Conservation (phyloP, 345 rosid species). For the Dipteronia sinensis region DNA sequence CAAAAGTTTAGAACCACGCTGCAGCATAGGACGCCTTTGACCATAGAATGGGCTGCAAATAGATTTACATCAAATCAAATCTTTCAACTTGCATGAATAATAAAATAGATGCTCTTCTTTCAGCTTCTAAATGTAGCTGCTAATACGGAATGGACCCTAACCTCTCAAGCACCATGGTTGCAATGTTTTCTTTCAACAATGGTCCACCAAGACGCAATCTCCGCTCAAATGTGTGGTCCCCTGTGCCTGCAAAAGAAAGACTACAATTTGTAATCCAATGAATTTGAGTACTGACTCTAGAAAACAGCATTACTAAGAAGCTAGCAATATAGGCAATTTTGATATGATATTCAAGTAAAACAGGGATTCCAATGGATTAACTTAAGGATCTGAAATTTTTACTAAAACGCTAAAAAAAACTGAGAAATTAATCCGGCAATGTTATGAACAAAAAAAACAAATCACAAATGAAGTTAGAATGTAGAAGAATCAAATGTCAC, state of each 20-base stretch:
- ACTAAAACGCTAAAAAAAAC: background rate
- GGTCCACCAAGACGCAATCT: constrained; percentile 96
- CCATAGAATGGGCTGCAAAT: constrained; percentile 95
- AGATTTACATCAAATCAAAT: constrained; percentile 36
- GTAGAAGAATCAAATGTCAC: background rate
- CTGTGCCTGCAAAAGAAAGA: constrained; percentile 69
- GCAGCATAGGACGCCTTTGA: constrained; percentile 84
- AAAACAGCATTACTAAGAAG: background rate
- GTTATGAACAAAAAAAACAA: background rate
- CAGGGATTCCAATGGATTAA: background rate
- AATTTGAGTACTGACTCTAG: background rate
- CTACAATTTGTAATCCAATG: constrained; percentile 7
- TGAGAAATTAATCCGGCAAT: background rate
- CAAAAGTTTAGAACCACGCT: constrained; percentile 81
- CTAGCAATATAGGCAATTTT: background rate
- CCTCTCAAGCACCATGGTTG: constrained; percentile 99
- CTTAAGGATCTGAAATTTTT: background rate
- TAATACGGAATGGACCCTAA: constrained; percentile 28
- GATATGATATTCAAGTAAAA: too few species aligned
- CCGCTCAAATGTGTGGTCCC: constrained; percentile 87
- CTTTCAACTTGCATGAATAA: background rate
- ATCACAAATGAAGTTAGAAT: background rate
- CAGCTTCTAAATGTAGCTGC: constrained; percentile 20
- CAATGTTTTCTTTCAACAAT: constrained; percentile 80
- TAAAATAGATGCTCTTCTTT: constrained; percentile 7